phyloP scores from a whole-genome alignment of 2,329 filamentous ascomycete species.

The Teratosphaeria viscida region DNA sequence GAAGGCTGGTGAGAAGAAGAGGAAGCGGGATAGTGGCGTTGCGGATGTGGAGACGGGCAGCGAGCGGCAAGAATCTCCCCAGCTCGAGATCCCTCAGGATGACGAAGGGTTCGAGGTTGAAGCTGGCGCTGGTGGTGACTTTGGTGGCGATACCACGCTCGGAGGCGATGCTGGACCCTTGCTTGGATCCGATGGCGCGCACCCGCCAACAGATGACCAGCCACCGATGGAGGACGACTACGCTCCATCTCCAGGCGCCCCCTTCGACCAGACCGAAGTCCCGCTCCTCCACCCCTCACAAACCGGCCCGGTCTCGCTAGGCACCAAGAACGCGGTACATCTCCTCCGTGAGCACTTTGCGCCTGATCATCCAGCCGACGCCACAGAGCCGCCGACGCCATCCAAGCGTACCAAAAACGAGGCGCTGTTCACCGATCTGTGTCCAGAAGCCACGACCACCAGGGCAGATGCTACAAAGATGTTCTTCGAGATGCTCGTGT shows the following conservation, averaged over 20 bases:
- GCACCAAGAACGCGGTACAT: constrained; percentile 92
- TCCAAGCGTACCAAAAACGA: constrained; percentile 64
- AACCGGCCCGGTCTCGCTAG: constrained; percentile 75
- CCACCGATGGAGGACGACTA: constrained; percentile 11
- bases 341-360: constrained; percentile 76
- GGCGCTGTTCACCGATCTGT: constrained; percentile 82
- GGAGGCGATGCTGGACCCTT: constrained; percentile 9
- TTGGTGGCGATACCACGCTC: constrained; percentile 9
- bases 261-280: constrained; percentile 70
- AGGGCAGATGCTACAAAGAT: constrained; percentile 95
- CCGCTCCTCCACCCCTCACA: constrained; percentile 72
- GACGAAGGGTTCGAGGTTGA: constrained; percentile 8
- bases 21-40: constrained; percentile 83
- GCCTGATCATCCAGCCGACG: constrained; percentile 42
- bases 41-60: constrained; percentile 56
- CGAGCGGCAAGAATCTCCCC: constrained; percentile 17
- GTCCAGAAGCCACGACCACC: constrained; percentile 70
- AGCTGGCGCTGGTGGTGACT: constrained; percentile 4
- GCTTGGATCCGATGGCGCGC: constrained; percentile 14
- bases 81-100: constrained; percentile 22
- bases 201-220: constrained; percentile 17
- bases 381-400: constrained; percentile 55
- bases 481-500: constrained; percentile 95
- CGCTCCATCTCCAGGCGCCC: constrained; percentile 17
- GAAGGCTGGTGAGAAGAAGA: constrained; percentile 70